Percentiles rank a stretch among this genome's conserved stretches.
Conservation (phyloP, 768 basidiomycete genomes). For the Termitomyces heimii region DNA sequence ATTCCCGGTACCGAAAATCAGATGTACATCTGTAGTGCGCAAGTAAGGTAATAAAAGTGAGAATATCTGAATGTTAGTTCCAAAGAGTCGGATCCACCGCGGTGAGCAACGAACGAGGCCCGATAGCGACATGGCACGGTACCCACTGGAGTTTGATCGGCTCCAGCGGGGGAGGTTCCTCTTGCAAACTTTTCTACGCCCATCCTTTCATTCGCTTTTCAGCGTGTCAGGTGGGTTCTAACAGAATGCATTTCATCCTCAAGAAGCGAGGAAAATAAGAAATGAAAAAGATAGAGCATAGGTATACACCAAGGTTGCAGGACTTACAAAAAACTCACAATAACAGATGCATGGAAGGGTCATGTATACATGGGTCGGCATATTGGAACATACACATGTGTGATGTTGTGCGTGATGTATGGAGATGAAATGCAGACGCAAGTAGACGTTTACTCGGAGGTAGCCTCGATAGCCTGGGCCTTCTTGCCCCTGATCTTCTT, state of each 20-base stretch:
- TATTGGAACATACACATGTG: slow-evolving; percentile 15
- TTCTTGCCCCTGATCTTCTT: slow-evolving; percentile 77
- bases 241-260: slow-evolving; percentile 57
- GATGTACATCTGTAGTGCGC: neutral
- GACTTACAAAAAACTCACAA: neutral
- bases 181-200: slow-evolving; percentile 93
- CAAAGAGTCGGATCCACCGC: slow-evolving; percentile 69
- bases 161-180: slow-evolving; percentile 44
- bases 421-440: slow-evolving; percentile 8
- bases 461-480: slow-evolving; percentile 25
- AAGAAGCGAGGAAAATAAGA: slow-evolving; percentile 12
- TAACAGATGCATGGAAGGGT: slow-evolving; percentile 4
- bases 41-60: slow-evolving; percentile 5
- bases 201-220: slow-evolving; percentile 66
- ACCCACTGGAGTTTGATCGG: slow-evolving; percentile 57
- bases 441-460: slow-evolving; percentile 8
- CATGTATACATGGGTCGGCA: slow-evolving; percentile 19
- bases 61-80: slow-evolving; percentile 45
- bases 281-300: neutral
- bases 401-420: slow-evolving; percentile 4
- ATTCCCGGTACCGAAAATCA: neutral
- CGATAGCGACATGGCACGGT: slow-evolving; percentile 76
- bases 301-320: neutral
- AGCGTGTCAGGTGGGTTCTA: slow-evolving; percentile 85
- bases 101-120: slow-evolving; percentile 53